A percentile compares a stretch with the other conserved stretches of the same genome.
phyloP scores from a whole-genome alignment of 2,329 filamentous ascomycete species.

The Diaporthe citri region DNA sequence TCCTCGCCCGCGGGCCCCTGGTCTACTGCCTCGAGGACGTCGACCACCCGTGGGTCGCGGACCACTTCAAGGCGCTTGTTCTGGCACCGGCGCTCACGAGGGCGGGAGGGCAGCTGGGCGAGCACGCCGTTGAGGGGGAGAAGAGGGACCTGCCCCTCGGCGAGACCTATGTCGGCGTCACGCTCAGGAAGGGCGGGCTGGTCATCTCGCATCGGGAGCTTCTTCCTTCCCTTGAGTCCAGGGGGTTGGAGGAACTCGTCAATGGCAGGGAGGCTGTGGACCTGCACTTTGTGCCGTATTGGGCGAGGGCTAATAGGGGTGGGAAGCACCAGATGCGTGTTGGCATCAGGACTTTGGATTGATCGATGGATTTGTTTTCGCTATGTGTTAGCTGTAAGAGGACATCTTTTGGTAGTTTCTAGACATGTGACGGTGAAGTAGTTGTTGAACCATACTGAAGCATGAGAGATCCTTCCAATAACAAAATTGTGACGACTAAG shows the following conservation, averaged over 20 bases:
- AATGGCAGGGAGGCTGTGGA: conserved; percentile 43
- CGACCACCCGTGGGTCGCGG: conserved; percentile 66
- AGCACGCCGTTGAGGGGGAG: conserved; percentile 21
- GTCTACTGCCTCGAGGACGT: conserved; percentile 72
- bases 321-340: conserved; percentile 36
- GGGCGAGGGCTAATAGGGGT: conserved; percentile 65
- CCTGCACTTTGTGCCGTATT: conserved; percentile 67
- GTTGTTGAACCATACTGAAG: background rate
- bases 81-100: conserved; percentile 42
- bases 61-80: conserved; percentile 64
- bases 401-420: background rate
- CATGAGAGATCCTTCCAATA: too few relatives aligned
- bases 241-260: conserved; percentile 41
- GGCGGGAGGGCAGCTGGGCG: conserved; percentile 35
- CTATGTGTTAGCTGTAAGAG: background rate
- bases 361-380: background rate
- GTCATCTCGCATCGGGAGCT: conserved; percentile 9
- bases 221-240: conserved; percentile 40
- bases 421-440: too few relatives aligned
- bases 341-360: conserved; percentile 35
- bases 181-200: conserved; percentile 21
- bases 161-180: conserved; percentile 41
- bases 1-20: conserved; percentile 67
- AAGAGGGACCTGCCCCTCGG: conserved; percentile 45
- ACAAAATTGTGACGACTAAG: too few relatives aligned